Evolutionary conservation across 768 basidiomycete genomes (phyloP).

Genomic region (Rhodotorula kratochvilovae): DNA sequence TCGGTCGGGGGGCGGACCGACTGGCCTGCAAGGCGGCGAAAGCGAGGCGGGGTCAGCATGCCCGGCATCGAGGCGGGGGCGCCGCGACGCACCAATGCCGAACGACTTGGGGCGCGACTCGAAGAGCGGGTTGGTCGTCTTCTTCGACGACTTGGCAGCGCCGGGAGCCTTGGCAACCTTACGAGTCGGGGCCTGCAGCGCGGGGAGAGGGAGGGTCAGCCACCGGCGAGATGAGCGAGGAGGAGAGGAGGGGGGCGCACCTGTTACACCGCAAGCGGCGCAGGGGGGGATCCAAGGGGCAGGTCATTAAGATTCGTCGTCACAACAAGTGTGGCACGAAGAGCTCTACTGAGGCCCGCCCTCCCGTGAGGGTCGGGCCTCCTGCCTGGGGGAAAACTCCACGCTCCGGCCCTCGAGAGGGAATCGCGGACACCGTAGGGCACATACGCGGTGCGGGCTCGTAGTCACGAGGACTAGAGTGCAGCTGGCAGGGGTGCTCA

Average conservation of each 20-base stretch:
- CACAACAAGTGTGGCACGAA: conserved; percentile 8
- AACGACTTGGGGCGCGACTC: conserved; percentile 87
- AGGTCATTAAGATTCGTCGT: conserved; percentile 38
- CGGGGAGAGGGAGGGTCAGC: not conserved
- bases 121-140: conserved; percentile 91
- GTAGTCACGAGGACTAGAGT: not conserved
- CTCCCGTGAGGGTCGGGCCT: not conserved
- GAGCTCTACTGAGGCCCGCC: conserved; percentile 32
- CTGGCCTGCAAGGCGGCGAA: conserved; percentile 68
- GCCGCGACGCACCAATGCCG: conserved; percentile 77
- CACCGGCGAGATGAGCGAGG: not conserved
- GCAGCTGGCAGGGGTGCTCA: not conserved
- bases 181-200: conserved; percentile 19
- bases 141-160: conserved; percentile 64
- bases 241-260: conserved; percentile 1
- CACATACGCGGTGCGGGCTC: not conserved
- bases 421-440: conserved; percentile 20
- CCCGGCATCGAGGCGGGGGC: too few relatives aligned
- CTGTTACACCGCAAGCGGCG: conserved; percentile 4
- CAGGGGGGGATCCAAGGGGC: conserved; percentile 4
- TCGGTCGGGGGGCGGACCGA: conserved; percentile 85
- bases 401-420: conserved; percentile 9
- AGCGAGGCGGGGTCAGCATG: not conserved
- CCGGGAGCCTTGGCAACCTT: conserved; percentile 56
- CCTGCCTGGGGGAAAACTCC: conserved; percentile 12